Base-by-base conservation (phyloP, 768 basidiomycete species). In the Leccinum arenicola region DNA sequence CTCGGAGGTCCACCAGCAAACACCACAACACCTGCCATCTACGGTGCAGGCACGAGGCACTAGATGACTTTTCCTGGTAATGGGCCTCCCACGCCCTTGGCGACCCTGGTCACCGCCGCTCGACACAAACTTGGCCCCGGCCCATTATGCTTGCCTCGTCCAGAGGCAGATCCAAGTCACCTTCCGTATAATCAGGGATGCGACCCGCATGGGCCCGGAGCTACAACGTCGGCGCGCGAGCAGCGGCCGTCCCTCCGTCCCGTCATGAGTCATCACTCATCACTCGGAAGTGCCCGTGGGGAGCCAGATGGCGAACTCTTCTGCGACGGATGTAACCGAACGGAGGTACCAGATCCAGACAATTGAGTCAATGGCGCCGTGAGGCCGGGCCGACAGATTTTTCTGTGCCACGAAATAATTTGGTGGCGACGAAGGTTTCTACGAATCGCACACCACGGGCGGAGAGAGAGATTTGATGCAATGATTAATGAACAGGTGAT, bases 1-100 rank as follows among this genome's bases (percentile, higher is more conserved):
- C 70, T 71, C 70, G 70, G 72, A 71, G 48, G 70, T 64, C 54
- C 47, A 60, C 35, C 58, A 29, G 47, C 12, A 40, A 50, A 56
- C 21, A 31, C 48, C 25, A n/a, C 60, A 50, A 29, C 11, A 57
- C 31, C 12, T 63, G 14, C 65, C 55, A 54, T 58, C 17, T 57
- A 50, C 12, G 64, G 68, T 47, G 59, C 61, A 68, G 68, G 72
- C 72, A 71, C 72, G 72, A 72, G 68, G 72, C 55, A 60, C 63
- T 61, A 19, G 36, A 45, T 38, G 54, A 54, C 52, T 50, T 50
- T 59, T 48, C 19, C 56, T 43, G 62, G 33, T 63, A 55, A 70
- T 66, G 62, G 9, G 36, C 19, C 50, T 72, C 70, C 43, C 70
- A 72, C 70, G 69, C 56, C 51, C 31, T 35, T 40, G 21, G 54